These are phyloP conservation scores for Ceratobasidium papillatum DNA, from an alignment of 1,284 basidiomycete genomes.

Conservation along the genomic window DNA sequence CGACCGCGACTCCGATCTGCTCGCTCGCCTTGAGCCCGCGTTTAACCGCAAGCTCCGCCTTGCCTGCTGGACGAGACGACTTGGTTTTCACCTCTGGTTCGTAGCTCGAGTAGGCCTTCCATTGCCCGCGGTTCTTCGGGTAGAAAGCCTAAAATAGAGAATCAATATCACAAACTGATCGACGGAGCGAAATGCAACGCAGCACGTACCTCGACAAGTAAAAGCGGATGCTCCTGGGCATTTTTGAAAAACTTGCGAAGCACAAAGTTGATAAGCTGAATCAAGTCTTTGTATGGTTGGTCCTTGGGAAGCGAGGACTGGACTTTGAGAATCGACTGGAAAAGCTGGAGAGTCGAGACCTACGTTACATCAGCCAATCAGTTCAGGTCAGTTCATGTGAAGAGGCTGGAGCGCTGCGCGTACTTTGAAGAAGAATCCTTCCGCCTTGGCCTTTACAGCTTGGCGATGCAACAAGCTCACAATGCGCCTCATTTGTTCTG, in stretches of 20 bases:
- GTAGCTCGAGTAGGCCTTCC: constrained; percentile 86
- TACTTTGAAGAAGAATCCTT: constrained; percentile 92
- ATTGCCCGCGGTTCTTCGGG: constrained; percentile 85
- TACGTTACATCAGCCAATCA: constrained; percentile 52
- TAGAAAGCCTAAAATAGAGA: constrained; percentile 72
- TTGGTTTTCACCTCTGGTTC: constrained; percentile 61
- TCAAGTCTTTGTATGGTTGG: constrained; percentile 81
- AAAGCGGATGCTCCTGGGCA: constrained; percentile 79
- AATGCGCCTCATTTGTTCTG: constrained; percentile 85
- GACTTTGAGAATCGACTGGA: constrained; percentile 82
- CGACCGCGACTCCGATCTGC: constrained; percentile 85
- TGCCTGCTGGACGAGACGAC: constrained; percentile 32
- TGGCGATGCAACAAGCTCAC: constrained; percentile 89
- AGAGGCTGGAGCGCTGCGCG: not conserved
- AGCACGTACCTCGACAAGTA: constrained; percentile 76
- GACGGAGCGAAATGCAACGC: constrained; percentile 27
- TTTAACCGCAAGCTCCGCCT: constrained; percentile 79
- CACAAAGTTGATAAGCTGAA: constrained; percentile 83
- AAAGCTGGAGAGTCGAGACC: constrained; percentile 86
- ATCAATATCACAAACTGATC: not conserved
- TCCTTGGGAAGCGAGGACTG: constrained; percentile 78
- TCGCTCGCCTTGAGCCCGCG: constrained; percentile 90
- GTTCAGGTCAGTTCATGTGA: not conserved
- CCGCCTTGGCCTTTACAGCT: constrained; percentile 86
- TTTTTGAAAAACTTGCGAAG: constrained; percentile 92